Percentiles rank a stretch among this genome's conserved stretches.
Evolutionary conservation across 2,329 filamentous ascomycete genomes (phyloP).

Genomic region (Fusarium aywerte): DNA sequence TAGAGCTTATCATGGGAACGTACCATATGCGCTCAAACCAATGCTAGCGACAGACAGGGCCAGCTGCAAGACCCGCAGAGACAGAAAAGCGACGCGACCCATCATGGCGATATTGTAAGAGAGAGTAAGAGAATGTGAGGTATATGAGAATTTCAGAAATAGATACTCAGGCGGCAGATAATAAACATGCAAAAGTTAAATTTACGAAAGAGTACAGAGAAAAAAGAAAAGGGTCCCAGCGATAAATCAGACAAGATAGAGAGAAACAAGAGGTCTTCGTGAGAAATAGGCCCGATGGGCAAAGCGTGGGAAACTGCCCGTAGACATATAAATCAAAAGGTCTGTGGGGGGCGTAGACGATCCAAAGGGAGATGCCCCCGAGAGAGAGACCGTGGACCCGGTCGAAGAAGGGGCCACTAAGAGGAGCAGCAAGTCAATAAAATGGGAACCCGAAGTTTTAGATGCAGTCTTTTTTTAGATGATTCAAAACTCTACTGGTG

Average conservation of each 20-base stretch:
- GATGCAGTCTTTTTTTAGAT: slow-evolving; percentile 36
- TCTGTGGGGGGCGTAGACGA: slow-evolving; percentile 40
- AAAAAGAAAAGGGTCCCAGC: not conserved
- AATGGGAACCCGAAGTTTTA: not conserved
- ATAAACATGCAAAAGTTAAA: not conserved
- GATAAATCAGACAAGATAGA: slow-evolving; percentile 12
- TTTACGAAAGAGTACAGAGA: not conserved
- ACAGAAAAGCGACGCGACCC: slow-evolving; percentile 30
- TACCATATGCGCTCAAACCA: slow-evolving; percentile 42
- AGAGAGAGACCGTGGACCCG: slow-evolving; percentile 42
- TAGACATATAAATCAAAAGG: slow-evolving; percentile 41
- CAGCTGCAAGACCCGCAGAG: slow-evolving; percentile 43
- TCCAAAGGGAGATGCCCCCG: slow-evolving; percentile 40
- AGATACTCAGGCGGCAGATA: not conserved
- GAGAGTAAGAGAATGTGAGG: slow-evolving; percentile 4
- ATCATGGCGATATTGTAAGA: slow-evolving; percentile 25
- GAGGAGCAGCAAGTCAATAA: not conserved
- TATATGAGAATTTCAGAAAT: not conserved
- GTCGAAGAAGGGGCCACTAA: slow-evolving; percentile 27
- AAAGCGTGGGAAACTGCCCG: slow-evolving; percentile 40
- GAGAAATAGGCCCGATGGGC: slow-evolving; percentile 23
- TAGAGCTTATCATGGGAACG: not conserved
- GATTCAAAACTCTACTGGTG: slow-evolving; percentile 24
- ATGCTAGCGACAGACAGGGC: slow-evolving; percentile 41
- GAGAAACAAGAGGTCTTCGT: slow-evolving; percentile 12